Base-by-base conservation (phyloP, 2,329 filamentous ascomycete genomes). In the Beauveria rudraprayagi region DNA sequence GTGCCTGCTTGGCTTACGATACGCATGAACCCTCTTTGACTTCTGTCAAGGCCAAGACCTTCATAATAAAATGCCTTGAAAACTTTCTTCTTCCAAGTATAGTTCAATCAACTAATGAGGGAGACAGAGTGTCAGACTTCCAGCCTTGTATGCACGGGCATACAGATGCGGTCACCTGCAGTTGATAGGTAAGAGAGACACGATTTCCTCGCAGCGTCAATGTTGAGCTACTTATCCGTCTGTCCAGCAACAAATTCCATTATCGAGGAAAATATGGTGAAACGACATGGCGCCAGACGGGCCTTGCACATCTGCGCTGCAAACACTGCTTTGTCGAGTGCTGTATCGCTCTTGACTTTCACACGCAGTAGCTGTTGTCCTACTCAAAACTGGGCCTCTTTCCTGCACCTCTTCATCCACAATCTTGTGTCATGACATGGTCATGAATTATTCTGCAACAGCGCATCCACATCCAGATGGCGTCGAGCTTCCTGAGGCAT, bases 341-440 rank as follows among this genome's bases (percentile, higher is more conserved):
- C 28, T 37, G 26, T 56, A 22, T 22, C 34, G 43, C 28, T 57
- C 44, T 47, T 5, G 19, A 26, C n/a, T 48, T 16, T 57, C 26
- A 28, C 30, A 57, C 26, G 56, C 56, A 44, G 56, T 58, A 52
- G 46, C 56, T 58, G 56, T 58, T 51, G 3, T 58, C 56, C 56
- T 58, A 37, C 56, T 43, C 24, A 19, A 24, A 51, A 11, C 10
- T 22, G 16, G n/a, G 34, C 46, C 37, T 43, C 24, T 44, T 43
- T 5, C 11, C 24, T 11, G n/a, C 17, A 41, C 24, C 30, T 24
- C 17, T 44, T 52, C 11, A 9, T 53, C 48, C 53, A 53, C 57
- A 60, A 22, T 43, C 11, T n/a, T 24, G 37, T 30, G 24, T 44
- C 56, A 26, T 34, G 24, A 16, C 26, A 5, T 44, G 7, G 14